Base-by-base conservation (phyloP, 1,284 basidiomycete species). In the Cutaneotrichosporon cyanovorans region DNA sequence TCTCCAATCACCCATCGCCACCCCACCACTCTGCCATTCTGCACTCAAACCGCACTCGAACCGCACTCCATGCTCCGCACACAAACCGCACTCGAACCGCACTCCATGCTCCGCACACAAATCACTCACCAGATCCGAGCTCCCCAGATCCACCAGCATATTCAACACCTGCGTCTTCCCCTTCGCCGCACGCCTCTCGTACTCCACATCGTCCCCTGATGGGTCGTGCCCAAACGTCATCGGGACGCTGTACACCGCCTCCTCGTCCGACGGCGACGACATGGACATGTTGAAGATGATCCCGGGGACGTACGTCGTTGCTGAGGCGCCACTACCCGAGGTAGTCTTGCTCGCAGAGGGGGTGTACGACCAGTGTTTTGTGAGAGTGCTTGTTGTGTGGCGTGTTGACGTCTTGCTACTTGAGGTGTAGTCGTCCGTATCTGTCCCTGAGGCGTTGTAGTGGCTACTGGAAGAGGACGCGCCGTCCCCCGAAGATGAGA, bases 121-220 rank as follows among this genome's bases (percentile, higher is more conserved):
- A n/a, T n/a, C n/a, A 61, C 67, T 40, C 38, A 68, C 69, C 56
- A 70, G 57, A 48, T 72, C 70, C 7, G 66, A 68, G 9, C 66
- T 69, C 2, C 70, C 70, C 28, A 72, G 47, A 49, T 72, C 70
- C 9, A 72, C 62, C 42, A 66, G 65, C 39, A 72, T 42, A 40
- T 63, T 65, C 34, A 69, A 43, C 0, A 51, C 56, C 40, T 69
- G 69, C 30, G 53, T 47, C 31, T 51, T 45, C 19, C 38, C 19
- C 42, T 34, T 12, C 23, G n/a, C n/a, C n/a, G n/a, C n/a, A n/a
- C n/a, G n/a, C n/a, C n/a, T n/a, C n/a, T n/a, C n/a, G n/a, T n/a
- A n/a, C n/a, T n/a, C n/a, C n/a, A n/a, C n/a, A n/a, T n/a, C n/a
- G n/a, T n/a, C n/a, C n/a, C 5, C 20, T 20, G 10, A 22, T 12